phyloP scores from a whole-genome alignment of 2,329 filamentous ascomycete species.

The Penicillium sp. region DNA sequence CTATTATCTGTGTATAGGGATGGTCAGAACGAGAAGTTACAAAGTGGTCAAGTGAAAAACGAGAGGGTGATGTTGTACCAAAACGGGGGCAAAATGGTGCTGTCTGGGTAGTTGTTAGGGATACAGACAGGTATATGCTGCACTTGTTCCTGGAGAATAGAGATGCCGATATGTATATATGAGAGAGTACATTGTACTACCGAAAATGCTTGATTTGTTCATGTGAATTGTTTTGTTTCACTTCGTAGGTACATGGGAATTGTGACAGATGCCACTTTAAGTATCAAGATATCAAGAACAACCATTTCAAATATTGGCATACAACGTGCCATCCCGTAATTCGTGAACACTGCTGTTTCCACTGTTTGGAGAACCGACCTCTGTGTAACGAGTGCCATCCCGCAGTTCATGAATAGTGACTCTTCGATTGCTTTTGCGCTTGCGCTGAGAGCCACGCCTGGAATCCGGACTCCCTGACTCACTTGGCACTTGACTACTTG shows the following conservation, averaged over 20 bases:
- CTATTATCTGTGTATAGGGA: no score
- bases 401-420: conserved; percentile 45
- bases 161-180: neutral
- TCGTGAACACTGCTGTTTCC: conserved; percentile 39
- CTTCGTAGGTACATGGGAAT: neutral
- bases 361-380: conserved; percentile 39
- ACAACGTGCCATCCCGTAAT: conserved; percentile 43
- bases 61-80: conserved; percentile 1
- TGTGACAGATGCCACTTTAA: neutral
- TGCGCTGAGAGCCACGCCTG: conserved; percentile 28
- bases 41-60: no score
- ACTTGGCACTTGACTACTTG: conserved; percentile 30
- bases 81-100: neutral
- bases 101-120: neutral
- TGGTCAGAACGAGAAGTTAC: no score
- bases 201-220: neutral
- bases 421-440: conserved; percentile 31
- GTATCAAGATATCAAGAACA: neutral
- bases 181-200: neutral
- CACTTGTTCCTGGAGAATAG: neutral
- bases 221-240: neutral
- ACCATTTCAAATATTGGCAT: conserved; percentile 37
- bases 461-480: conserved; percentile 35
- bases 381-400: conserved; percentile 42
- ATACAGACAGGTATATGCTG: neutral